These are phyloP conservation scores for Vitis rotundifolia DNA, from an alignment of 164 flowering plant genomes.

Conservation along the genomic window DNA sequence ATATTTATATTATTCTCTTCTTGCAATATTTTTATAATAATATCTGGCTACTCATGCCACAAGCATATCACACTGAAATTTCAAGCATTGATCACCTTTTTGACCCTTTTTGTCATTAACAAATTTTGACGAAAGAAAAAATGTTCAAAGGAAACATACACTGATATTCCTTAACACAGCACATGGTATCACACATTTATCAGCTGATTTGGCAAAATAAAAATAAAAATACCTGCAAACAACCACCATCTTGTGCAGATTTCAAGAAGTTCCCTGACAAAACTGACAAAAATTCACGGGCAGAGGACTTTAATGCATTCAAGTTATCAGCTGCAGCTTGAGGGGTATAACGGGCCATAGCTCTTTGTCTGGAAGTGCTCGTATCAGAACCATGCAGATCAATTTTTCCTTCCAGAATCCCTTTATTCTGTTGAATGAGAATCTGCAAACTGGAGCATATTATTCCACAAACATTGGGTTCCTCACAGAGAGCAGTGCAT, in stretches of 20 bases:
- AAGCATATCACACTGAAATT: no score
- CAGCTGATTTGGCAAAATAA: neutral
- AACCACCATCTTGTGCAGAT: conserved; percentile 71
- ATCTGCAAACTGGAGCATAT: conserved; percentile 83
- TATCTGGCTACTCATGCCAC: no score
- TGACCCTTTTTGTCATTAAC: no score
- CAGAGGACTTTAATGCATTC: conserved; percentile 51
- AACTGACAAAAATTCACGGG: conserved; percentile 52
- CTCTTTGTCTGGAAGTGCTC: conserved; percentile 47
- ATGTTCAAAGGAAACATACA: no score
- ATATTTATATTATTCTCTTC: no score
- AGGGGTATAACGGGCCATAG: conserved; percentile 53
- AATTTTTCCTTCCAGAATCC: conserved; percentile 39
- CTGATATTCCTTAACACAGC: no score
- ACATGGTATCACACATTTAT: no score
- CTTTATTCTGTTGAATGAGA: conserved; percentile 82
- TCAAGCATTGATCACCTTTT: no score
- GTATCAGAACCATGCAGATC: conserved; percentile 32
- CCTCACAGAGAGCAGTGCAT: conserved; percentile 55
- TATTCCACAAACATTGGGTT: conserved; percentile 67
- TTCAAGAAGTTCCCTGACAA: conserved; percentile 53
- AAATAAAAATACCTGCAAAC: conserved; percentile 68
- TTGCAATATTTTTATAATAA: no score
- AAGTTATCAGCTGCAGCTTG: conserved; percentile 67
- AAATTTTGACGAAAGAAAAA: no score